These are phyloP conservation scores for Phaeosphaeria sp. DNA, from an alignment of 2,329 filamentous ascomycete species.

Conservation along the genomic window DNA sequence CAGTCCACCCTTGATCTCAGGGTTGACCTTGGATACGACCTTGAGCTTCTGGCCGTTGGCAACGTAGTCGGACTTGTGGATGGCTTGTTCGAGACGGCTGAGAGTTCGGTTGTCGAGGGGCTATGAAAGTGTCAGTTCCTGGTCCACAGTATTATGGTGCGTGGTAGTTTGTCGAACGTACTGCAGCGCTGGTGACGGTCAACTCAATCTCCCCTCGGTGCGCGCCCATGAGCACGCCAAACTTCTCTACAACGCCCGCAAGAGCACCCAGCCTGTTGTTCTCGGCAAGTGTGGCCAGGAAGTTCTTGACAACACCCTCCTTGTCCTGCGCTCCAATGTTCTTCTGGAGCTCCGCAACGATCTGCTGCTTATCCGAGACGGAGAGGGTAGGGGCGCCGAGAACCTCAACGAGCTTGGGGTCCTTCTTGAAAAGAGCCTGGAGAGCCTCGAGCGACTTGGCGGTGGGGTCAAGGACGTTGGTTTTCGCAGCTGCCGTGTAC, in stretches of 20 bases:
- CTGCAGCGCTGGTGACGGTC: slow-evolving; percentile 86
- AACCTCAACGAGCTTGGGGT: slow-evolving; percentile 79
- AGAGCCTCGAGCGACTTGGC: slow-evolving; percentile 80
- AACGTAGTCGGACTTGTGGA: slow-evolving; percentile 88
- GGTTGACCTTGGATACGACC: slow-evolving; percentile 93
- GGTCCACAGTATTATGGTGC: neutral
- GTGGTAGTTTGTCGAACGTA: slow-evolving; percentile 55
- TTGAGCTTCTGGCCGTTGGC: slow-evolving; percentile 96
- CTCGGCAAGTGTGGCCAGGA: slow-evolving; percentile 87
- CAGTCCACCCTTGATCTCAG: slow-evolving; percentile 91
- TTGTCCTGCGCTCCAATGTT: slow-evolving; percentile 72
- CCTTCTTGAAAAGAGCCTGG: slow-evolving; percentile 75
- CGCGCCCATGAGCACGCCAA: slow-evolving; percentile 84
- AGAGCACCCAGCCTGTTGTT: slow-evolving; percentile 93
- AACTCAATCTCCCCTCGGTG: slow-evolving; percentile 93
- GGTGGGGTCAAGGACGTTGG: slow-evolving; percentile 81
- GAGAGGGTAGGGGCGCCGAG: slow-evolving; percentile 82
- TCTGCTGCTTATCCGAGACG: slow-evolving; percentile 79
- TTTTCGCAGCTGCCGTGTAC: slow-evolving; percentile 97
- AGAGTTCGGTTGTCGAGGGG: slow-evolving; percentile 88
- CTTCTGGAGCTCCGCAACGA: slow-evolving; percentile 89
- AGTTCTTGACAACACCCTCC: slow-evolving; percentile 88
- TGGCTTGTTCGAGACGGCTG: slow-evolving; percentile 81
- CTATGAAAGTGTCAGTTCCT: slow-evolving; percentile 54
- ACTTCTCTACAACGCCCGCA: slow-evolving; percentile 85